Base-by-base conservation (phyloP, 768 basidiomycete genomes). In the Termitomyces sp. region DNA sequence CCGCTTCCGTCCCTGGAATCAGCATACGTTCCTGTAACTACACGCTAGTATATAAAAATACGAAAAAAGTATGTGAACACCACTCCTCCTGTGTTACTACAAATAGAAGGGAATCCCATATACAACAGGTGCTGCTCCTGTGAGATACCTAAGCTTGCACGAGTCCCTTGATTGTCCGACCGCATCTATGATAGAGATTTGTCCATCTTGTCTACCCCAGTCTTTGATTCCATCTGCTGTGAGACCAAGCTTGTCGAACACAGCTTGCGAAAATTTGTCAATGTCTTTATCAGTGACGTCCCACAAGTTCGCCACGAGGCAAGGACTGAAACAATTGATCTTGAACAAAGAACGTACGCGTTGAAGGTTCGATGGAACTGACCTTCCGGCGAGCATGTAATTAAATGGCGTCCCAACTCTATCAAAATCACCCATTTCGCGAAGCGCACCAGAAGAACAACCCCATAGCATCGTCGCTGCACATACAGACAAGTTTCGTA, bases 361-460 rank as follows among this genome's bases (percentile, higher is more conserved):
- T 20, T n/a, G 11, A 34, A 31, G 42, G 45, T 49, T 29, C 6
- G 11, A 56, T 20, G 36, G 51, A n/a, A 55, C 95, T 69, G 69
- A 98, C 96, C 96, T 96, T 69, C 96, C 97, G 46, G 89, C 93
- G n/a, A 98, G 71, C 91, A 98, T 93, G 72, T 99, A 99, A 66
- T 94, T 88, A 72, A 92, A 88, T 0, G 97, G 94, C 14, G 94
- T 98, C 20, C 97, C 97, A 14, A 85, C 82, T 10, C 92, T 81
- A 69, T 98, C 97, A 68, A 95, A 96, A 65, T 97, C 94, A 4
- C 97, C 97, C 86, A 93, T 92, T 52, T 96, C 92, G 59, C 83
- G 82, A 63, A 99, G 73, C 1, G 84, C 76, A 10, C 96, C 97
- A 0, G 96, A 98, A 0, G 97, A 99, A 78, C 97, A 99, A 0